phyloP scores from a whole-genome alignment of 108 stramenopile genomes.

The Skeletonema marinoi region DNA sequence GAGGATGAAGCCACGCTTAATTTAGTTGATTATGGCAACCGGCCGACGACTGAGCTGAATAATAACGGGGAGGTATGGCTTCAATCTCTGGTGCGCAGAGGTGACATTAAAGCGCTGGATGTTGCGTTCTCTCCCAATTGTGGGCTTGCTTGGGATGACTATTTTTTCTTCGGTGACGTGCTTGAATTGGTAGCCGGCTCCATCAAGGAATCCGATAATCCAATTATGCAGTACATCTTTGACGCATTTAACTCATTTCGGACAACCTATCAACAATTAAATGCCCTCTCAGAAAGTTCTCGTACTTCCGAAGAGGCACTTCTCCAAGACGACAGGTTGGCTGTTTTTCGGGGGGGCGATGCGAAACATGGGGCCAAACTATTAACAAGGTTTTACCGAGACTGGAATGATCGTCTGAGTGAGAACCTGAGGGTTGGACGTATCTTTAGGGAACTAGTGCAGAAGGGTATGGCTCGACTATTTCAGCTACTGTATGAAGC shows the following conservation, averaged over 20 bases:
- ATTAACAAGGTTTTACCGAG: not conserved
- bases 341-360: not conserved
- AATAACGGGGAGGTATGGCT: constrained; percentile 11
- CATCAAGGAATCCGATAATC: not conserved
- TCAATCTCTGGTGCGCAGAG: constrained; percentile 7
- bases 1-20: not conserved
- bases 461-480: not conserved
- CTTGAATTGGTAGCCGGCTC: not conserved
- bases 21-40: not conserved
- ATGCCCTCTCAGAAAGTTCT: not conserved
- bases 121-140: not conserved
- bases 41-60: not conserved
- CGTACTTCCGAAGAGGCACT: not conserved
- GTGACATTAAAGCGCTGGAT: constrained; percentile 14
- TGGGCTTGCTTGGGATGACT: not conserved
- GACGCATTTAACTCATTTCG: not conserved
- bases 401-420: not conserved
- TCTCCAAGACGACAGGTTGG: not conserved
- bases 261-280: not conserved
- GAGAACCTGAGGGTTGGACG: not conserved
- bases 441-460: not conserved
- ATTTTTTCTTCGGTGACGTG: not conserved
- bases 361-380: not conserved
- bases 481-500: not conserved
- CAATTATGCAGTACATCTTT: not conserved